Conservation (phyloP, 306 rosid species). For the Quillaja saponaria region DNA sequence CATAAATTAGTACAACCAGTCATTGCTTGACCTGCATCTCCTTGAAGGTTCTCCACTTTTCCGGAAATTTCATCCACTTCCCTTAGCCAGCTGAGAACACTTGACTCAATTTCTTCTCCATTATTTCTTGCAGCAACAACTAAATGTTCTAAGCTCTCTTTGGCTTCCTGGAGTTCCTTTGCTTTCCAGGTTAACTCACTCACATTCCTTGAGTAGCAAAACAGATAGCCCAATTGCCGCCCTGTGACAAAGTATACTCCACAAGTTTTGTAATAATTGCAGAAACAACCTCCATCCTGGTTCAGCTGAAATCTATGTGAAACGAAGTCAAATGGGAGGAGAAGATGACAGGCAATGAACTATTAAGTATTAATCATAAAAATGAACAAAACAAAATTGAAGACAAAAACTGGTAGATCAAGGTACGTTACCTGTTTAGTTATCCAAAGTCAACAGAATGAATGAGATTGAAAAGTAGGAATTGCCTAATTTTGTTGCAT, state of each 20-base stretch:
- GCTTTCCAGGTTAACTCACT: too few species aligned
- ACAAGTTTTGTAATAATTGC: background rate
- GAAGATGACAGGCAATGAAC: too few species aligned
- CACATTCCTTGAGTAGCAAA: background rate
- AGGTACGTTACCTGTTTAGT: too few species aligned
- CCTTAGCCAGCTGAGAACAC: background rate
- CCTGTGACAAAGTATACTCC: background rate
- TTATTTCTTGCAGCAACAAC: background rate
- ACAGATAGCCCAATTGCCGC: background rate
- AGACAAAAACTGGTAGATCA: too few species aligned
- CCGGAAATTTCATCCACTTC: background rate
- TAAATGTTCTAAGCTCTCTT: background rate
- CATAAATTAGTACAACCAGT: conserved; percentile 9
- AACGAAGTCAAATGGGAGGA: too few species aligned
- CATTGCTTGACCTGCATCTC: background rate
- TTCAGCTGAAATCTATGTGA: too few species aligned
- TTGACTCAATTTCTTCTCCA: background rate
- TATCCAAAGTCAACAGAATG: too few species aligned
- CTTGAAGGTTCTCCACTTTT: background rate
- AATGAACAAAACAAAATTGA: too few species aligned
- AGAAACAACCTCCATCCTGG: background rate
- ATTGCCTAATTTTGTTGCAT: too few species aligned
- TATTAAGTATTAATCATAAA: too few species aligned
- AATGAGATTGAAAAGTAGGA: too few species aligned
- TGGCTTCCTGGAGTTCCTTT: too few species aligned